Percentiles rank a stretch among this genome's conserved stretches.
phyloP scores from a whole-genome alignment of 2,329 filamentous ascomycete genomes.

The Trichoderma asperellum region DNA sequence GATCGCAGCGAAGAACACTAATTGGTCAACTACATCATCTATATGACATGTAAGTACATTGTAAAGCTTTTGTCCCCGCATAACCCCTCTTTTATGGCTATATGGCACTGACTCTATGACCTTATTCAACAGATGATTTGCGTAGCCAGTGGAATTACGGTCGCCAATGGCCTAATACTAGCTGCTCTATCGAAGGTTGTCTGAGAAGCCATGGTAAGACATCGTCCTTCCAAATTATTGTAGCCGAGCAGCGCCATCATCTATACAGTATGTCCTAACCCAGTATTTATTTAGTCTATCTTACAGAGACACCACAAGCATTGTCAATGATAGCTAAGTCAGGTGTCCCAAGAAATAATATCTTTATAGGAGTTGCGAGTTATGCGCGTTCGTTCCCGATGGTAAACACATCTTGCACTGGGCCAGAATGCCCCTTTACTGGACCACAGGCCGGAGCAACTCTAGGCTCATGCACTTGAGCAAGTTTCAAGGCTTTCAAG shows the following conservation, averaged over 20 bases:
- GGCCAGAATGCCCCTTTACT: background rate
- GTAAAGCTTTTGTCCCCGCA: background rate
- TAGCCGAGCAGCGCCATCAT: too few species aligned
- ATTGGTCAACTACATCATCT: background rate
- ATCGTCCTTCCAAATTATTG: too few species aligned
- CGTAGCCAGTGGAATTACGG: background rate
- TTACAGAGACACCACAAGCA: background rate
- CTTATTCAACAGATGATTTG: background rate
- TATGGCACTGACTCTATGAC: background rate
- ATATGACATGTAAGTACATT: background rate
- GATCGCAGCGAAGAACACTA: too few species aligned
- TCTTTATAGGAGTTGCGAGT: background rate
- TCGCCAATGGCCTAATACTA: background rate
- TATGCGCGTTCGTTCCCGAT: background rate
- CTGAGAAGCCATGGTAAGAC: too few species aligned
- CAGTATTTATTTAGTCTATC: background rate
- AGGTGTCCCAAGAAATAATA: background rate
- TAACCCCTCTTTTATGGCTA: background rate
- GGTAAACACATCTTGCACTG: background rate
- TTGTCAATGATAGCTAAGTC: background rate
- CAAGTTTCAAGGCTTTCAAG: background rate
- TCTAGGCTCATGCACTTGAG: background rate
- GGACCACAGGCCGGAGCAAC: background rate
- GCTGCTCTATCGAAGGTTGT: too few species aligned
- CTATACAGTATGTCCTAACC: background rate